phyloP scores from a whole-genome alignment of 2,329 filamentous ascomycete genomes.

The Trichoderma harzianum region DNA sequence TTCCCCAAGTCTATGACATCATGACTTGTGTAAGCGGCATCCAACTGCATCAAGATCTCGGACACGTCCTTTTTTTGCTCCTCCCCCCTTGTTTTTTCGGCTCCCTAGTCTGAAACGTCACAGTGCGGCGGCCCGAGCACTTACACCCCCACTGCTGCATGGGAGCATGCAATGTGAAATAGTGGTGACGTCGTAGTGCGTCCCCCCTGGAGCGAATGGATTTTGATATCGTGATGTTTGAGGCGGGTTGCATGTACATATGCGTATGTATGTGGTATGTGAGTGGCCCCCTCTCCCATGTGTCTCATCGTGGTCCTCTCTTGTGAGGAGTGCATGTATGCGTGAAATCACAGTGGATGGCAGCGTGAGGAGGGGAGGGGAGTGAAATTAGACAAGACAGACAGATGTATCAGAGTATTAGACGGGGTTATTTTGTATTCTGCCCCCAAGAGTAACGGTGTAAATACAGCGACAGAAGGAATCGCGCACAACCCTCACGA shows the following conservation, averaged over 20 bases:
- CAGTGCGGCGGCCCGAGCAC: not conserved
- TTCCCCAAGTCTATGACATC: not conserved
- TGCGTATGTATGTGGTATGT: not conserved
- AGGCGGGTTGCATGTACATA: not conserved
- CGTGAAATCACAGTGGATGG: not conserved
- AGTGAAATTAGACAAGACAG: not conserved
- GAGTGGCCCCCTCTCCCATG: not conserved
- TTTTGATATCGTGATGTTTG: not conserved
- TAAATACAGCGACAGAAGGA: too few relatives aligned
- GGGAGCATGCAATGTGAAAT: not conserved
- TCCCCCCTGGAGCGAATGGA: not conserved
- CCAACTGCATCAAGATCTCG: not conserved
- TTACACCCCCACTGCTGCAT: not conserved
- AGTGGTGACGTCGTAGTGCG: constrained; percentile 12
- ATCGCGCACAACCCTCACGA: too few relatives aligned
- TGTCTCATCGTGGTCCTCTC: not conserved
- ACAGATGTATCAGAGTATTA: not conserved
- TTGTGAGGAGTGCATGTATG: not conserved
- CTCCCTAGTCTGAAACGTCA: constrained; percentile 6
- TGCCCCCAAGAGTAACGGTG: not conserved
- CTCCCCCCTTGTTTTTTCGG: not conserved
- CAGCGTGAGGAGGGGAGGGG: not conserved
- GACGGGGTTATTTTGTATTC: not conserved
- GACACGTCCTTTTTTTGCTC: not conserved
- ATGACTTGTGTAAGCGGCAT: not conserved